Percentiles rank a stretch among this genome's conserved stretches.
These are phyloP conservation scores for Dactylellina cionopaga DNA, from an alignment of 2,329 filamentous ascomycete species.

Conservation along the genomic window DNA sequence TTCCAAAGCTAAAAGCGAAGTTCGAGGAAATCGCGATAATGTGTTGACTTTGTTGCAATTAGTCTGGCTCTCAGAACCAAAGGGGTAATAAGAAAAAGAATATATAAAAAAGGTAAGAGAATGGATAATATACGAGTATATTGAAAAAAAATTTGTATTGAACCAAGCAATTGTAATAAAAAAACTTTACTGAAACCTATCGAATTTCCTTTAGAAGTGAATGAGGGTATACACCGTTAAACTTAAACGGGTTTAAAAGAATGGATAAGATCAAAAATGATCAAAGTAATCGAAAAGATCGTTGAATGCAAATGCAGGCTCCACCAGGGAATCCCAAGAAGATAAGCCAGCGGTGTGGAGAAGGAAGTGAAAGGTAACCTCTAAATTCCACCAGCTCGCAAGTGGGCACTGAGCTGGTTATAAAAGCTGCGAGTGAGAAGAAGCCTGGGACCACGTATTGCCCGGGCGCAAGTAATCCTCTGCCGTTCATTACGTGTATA, in stretches of 20 bases:
- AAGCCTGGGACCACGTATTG: no score
- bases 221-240: not conserved
- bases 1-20: no score
- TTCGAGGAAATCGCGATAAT: no score
- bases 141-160: no score
- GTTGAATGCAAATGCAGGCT: slow-evolving; percentile 13
- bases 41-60: slow-evolving; percentile 50
- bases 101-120: not conserved
- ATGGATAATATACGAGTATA: no score
- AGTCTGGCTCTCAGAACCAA: not conserved
- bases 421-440: no score
- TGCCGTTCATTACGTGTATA: no score
- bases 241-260: not conserved
- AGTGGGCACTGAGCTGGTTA: not conserved
- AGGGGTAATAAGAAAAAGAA: not conserved
- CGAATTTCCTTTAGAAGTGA: no score
- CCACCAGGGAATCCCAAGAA: slow-evolving; percentile 8
- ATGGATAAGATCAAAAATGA: not conserved
- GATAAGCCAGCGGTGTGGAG: not conserved
- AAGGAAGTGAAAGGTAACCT: not conserved
- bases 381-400: not conserved
- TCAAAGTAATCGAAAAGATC: slow-evolving; percentile 16
- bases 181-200: no score
- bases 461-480: no score
- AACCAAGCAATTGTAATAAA: slow-evolving; percentile 1